phyloP scores from a whole-genome alignment of 2,329 filamentous ascomycete genomes.

The Fusarium oxysporum region DNA sequence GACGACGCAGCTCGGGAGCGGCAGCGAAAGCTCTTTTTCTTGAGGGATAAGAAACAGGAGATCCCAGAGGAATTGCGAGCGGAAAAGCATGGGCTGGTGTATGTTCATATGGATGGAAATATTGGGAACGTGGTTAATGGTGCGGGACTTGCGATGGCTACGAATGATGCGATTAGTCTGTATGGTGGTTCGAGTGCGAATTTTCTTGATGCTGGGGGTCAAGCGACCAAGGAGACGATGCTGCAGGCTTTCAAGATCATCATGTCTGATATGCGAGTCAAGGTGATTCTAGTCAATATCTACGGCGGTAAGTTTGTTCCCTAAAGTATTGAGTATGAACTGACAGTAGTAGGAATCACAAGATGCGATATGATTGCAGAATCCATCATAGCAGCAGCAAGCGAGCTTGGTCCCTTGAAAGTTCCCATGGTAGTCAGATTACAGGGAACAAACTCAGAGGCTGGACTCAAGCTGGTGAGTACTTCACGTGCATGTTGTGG shows the following conservation, averaged over 20 bases:
- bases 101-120: constrained; percentile 71
- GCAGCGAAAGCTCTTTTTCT: constrained; percentile 54
- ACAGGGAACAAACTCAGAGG: constrained; percentile 59
- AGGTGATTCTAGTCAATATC: constrained; percentile 72
- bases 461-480: constrained; percentile 56
- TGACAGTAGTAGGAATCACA: constrained; percentile 54
- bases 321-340: fast-evolving
- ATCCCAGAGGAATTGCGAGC: constrained; percentile 52
- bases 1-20: constrained; percentile 61
- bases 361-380: constrained; percentile 64
- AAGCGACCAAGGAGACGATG: constrained; percentile 86
- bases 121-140: constrained; percentile 91
- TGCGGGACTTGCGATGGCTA: constrained; percentile 92
- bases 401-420: constrained; percentile 50
- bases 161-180: constrained; percentile 79
- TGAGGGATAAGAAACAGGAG: constrained; percentile 51
- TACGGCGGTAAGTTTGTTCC: constrained; percentile 52
- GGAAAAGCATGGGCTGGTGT: constrained; percentile 78
- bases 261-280: constrained; percentile 76
- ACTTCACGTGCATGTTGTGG: fast-evolving
- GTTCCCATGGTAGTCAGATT: constrained; percentile 60
- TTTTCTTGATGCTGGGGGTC: constrained; percentile 90
- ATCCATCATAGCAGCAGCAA: constrained; percentile 58
- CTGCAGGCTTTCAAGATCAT: constrained; percentile 81
- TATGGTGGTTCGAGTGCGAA: constrained; percentile 79